Evolutionary conservation across 2,329 filamentous ascomycete species (phyloP).

Genomic region (Mycosphaerella arachidis): DNA sequence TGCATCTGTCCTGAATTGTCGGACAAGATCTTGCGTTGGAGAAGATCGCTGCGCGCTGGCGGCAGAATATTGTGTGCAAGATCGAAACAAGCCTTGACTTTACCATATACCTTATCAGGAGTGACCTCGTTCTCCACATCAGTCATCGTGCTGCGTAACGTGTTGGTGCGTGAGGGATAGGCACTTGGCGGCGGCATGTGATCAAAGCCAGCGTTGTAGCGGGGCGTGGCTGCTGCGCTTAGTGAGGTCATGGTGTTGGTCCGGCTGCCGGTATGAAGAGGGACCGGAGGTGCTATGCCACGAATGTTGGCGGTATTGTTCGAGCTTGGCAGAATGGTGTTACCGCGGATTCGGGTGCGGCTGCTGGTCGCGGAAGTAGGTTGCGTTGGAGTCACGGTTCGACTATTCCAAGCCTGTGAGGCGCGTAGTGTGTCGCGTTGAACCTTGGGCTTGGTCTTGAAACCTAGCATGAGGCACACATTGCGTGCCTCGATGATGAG

Average conservation of each 20-base stretch:
- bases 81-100: constrained; percentile 68
- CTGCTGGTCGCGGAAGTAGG: constrained; percentile 41
- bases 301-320: constrained; percentile 30
- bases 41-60: constrained; percentile 62
- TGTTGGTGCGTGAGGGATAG: constrained; percentile 41
- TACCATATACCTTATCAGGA: constrained; percentile 78
- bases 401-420: constrained; percentile 31
- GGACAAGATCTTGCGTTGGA: constrained; percentile 58
- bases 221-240: constrained; percentile 57
- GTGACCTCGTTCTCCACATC: constrained; percentile 74
- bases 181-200: constrained; percentile 43
- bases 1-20: constrained; percentile 42
- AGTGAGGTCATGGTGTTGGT: constrained; percentile 49
- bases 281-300: constrained; percentile 38
- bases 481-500: constrained; percentile 58
- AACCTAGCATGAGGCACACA: constrained; percentile 50
- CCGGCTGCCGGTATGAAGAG: constrained; percentile 47
- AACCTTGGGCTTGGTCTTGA: constrained; percentile 31
- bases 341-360: constrained; percentile 47
- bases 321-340: constrained; percentile 48
- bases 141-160: constrained; percentile 50
- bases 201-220: constrained; percentile 75
- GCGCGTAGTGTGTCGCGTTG: constrained; percentile 25
- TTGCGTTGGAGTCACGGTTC: constrained; percentile 44
- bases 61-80: constrained; percentile 69